A percentile compares a stretch with the other conserved stretches of the same genome.
phyloP scores from a whole-genome alignment of 805 yeast species.

The Wickerhamomyces rabaulensis region DNA sequence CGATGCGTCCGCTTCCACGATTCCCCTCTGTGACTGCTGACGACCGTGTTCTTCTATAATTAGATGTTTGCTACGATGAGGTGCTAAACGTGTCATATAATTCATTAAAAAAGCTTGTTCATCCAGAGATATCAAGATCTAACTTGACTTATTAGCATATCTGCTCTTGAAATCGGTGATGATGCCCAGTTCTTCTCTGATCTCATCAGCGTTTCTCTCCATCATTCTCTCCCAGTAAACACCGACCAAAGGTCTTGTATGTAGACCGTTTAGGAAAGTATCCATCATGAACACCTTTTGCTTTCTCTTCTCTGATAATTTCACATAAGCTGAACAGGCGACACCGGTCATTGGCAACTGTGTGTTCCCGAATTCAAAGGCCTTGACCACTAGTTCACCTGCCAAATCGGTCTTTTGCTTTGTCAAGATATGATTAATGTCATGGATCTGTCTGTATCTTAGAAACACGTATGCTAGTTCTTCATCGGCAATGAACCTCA shows the following conservation, averaged over 20 bases:
- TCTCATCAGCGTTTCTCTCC: conserved; percentile 64
- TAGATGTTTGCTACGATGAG: too few species aligned
- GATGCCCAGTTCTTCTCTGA: conserved; percentile 68
- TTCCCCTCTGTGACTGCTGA: too few species aligned
- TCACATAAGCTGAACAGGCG: conserved; percentile 81
- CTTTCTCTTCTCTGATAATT: conserved; percentile 60
- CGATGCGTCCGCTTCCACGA: too few species aligned
- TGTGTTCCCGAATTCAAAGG: conserved; percentile 85
- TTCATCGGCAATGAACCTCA: conserved; percentile 80
- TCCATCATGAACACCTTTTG: conserved; percentile 46
- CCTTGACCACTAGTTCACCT: conserved; percentile 94
- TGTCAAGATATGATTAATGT: conserved; percentile 89
- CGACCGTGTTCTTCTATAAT: too few species aligned
- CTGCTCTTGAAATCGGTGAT: not conserved
- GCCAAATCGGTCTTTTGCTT: conserved; percentile 88
- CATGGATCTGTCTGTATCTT: conserved; percentile 94
- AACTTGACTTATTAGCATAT: not conserved
- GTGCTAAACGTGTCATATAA: too few species aligned
- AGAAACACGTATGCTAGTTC: conserved; percentile 91
- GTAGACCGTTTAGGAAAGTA: conserved; percentile 70
- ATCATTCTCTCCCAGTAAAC: conserved; percentile 89
- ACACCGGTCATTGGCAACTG: conserved; percentile 95
- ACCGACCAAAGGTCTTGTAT: conserved; percentile 72
- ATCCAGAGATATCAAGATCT: too few species aligned
- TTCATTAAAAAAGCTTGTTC: not conserved